Evolutionary conservation across 2,329 filamentous ascomycete species (phyloP), one percentile per base, ranked within the genome.

Genomic region (Beauveria scarabaeidicola): DNA sequence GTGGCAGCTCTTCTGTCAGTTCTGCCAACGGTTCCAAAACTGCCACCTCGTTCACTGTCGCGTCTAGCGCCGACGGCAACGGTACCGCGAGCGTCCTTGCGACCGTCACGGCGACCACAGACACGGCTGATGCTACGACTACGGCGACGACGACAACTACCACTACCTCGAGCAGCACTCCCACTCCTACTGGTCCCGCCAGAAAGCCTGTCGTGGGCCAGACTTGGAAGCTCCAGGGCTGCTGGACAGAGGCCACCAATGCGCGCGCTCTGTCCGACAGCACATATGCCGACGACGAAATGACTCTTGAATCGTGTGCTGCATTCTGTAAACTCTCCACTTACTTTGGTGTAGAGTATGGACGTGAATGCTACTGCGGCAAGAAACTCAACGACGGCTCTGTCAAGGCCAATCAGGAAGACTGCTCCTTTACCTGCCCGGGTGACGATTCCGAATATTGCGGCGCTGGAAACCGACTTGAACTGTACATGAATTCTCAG

Each of bases 351-450:
- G 60, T 64, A 3, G 71, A 73, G 29, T 75, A 74, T 36, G 72
- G 69, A 3, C 58, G 71, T 0, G 72, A 76, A 58, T 76, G 74
- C 56, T 76, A 70, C 52, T 76, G 74, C 32, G 74, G 74, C 0
- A 68, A 74, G 23, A 61, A 51, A 1, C 61, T 75, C 3, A 68
- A 67, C 3, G 59, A 62, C 0, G 70, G 68, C 5, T 69, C 68
- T 21, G 61, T 63, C 17, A 63, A 67, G 36, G 69, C 70, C 0
- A 67, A 70, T 23, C 66, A 73, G 13, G 63, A 62, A 0, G 72
- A 73, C 10, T 75, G 73, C 60, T 69, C 66, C 2, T 69, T 73
- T 27, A 60, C 62, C 0, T 75, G 73, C 9, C 62, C 65, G 0
- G 73, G 73, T 0, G 67, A 75, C 38, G 63, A 58, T 7, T 63